These are phyloP conservation scores for Elaeis guineensis DNA, from an alignment of 176 grass and related monocot species.

Conservation along the genomic window DNA sequence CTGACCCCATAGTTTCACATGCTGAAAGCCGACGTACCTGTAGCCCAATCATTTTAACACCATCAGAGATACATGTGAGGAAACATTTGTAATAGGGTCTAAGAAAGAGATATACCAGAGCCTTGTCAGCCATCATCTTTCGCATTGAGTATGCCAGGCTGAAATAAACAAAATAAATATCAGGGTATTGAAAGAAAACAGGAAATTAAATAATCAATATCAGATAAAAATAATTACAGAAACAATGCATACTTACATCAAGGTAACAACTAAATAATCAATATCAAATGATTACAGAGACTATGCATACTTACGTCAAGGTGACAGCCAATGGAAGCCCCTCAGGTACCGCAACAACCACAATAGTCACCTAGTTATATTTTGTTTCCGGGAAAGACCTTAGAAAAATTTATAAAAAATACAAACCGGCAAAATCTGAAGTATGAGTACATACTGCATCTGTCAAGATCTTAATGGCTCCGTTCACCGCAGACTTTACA, in stretches of 20 bases:
- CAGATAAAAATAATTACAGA: constrained; percentile 15
- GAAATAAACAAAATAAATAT: constrained; percentile 7
- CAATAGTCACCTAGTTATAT: constrained; percentile 69
- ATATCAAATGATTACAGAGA: constrained; percentile 21
- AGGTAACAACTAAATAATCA: constrained; percentile 38
- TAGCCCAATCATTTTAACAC: constrained; percentile 12
- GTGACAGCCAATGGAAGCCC: constrained; percentile 94
- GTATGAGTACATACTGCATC: constrained; percentile 55
- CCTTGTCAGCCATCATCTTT: constrained; percentile 97
- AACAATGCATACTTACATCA: constrained; percentile 48
- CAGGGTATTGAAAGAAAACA: constrained; percentile 1
- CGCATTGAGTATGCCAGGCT: constrained; percentile 96
- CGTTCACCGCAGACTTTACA: constrained; percentile 46
- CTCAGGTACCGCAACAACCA: constrained; percentile 89
- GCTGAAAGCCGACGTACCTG: constrained; percentile 91
- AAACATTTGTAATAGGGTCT: background rate
- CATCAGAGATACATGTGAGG: constrained; percentile 1
- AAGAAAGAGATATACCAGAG: constrained; percentile 41
- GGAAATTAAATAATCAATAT: constrained; percentile 9
- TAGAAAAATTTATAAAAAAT: too few relatives aligned
- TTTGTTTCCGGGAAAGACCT: background rate
- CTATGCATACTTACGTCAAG: constrained; percentile 57
- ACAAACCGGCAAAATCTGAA: too few relatives aligned
- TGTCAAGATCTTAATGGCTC: constrained; percentile 78
- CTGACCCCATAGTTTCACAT: constrained; percentile 98